phyloP scores from a whole-genome alignment of 2,329 filamentous ascomycete genomes.

The Epichloe uncinata region DNA sequence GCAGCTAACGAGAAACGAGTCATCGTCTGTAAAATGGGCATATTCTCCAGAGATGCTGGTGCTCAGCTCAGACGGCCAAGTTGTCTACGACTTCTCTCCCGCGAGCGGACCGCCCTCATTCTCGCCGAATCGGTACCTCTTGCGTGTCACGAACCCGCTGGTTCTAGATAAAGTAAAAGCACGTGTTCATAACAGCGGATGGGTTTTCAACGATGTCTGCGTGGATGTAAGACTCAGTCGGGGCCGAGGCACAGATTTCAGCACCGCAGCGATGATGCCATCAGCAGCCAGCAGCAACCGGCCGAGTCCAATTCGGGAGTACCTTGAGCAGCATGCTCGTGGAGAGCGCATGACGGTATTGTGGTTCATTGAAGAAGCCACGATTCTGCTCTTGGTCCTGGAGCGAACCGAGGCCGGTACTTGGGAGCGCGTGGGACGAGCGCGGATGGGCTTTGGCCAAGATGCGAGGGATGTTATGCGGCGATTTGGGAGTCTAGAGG shows the following conservation, averaged over 20 bases:
- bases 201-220: slow-evolving; percentile 23
- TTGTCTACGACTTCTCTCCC: slow-evolving; percentile 19
- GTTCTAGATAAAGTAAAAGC: slow-evolving; percentile 23
- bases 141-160: slow-evolving; percentile 20
- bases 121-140: slow-evolving; percentile 14
- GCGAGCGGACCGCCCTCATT: slow-evolving; percentile 11
- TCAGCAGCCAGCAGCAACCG: background rate
- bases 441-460: slow-evolving; percentile 21
- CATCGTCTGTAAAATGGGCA: slow-evolving; percentile 18
- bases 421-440: slow-evolving; percentile 23
- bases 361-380: slow-evolving; percentile 23
- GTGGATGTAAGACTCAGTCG: slow-evolving; percentile 21
- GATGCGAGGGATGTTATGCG: slow-evolving; percentile 20
- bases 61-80: slow-evolving; percentile 15
- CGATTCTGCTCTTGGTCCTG: slow-evolving; percentile 21
- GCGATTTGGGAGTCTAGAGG: slow-evolving; percentile 18
- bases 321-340: slow-evolving; percentile 20
- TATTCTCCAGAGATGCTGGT: slow-evolving; percentile 21
- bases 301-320: slow-evolving; percentile 17
- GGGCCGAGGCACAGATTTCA: slow-evolving; percentile 8
- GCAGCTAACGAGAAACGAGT: slow-evolving; percentile 20
- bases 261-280: background rate
- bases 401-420: slow-evolving; percentile 12
- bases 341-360: slow-evolving; percentile 23
- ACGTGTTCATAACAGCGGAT: slow-evolving; percentile 16